Evolutionary conservation across 768 basidiomycete genomes (phyloP).

Genomic region (Hygrophorus pudorinus): DNA sequence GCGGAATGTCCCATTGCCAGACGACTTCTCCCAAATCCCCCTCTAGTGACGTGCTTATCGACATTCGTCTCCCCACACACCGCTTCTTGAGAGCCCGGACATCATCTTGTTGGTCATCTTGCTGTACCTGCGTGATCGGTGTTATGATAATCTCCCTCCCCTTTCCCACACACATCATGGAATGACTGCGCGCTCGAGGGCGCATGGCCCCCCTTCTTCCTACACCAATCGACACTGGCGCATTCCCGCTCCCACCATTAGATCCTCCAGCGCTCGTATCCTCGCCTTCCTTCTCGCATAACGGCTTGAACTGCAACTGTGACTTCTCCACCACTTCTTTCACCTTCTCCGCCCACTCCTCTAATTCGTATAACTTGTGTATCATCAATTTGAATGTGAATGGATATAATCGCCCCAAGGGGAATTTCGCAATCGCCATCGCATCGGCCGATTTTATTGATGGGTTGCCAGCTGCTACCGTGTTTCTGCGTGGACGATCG

Average conservation of each 20-base stretch:
- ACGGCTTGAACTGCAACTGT: constrained; percentile 44
- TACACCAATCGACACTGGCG: constrained; percentile 18
- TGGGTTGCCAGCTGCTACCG: constrained; percentile 11
- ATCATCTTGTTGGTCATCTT: constrained; percentile 11
- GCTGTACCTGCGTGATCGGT: neutral
- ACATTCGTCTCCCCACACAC: constrained; percentile 43
- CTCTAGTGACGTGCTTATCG: constrained; percentile 23
- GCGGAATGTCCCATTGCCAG: neutral
- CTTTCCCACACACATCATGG: constrained; percentile 11
- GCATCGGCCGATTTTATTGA: too few species aligned
- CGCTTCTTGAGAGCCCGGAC: constrained; percentile 42
- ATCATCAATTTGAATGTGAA: constrained; percentile 64
- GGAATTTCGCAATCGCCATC: constrained; percentile 37
- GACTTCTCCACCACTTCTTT: constrained; percentile 43
- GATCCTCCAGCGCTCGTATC: constrained; percentile 11
- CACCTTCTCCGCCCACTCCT: constrained; percentile 50
- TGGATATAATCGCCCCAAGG: constrained; percentile 33
- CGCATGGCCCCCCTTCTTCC: constrained; percentile 13
- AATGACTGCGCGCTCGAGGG: constrained; percentile 25
- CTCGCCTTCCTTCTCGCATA: constrained; percentile 27
- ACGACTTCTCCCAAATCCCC: neutral
- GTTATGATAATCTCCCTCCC: constrained; percentile 1
- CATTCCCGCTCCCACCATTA: constrained; percentile 12
- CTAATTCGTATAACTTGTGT: constrained; percentile 52
- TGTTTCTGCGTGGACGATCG: constrained; percentile 11